A percentile compares a stretch with the other conserved stretches of the same genome.
phyloP scores from a whole-genome alignment of 2,329 filamentous ascomycete species.

The Podosphaera leucotricha region DNA sequence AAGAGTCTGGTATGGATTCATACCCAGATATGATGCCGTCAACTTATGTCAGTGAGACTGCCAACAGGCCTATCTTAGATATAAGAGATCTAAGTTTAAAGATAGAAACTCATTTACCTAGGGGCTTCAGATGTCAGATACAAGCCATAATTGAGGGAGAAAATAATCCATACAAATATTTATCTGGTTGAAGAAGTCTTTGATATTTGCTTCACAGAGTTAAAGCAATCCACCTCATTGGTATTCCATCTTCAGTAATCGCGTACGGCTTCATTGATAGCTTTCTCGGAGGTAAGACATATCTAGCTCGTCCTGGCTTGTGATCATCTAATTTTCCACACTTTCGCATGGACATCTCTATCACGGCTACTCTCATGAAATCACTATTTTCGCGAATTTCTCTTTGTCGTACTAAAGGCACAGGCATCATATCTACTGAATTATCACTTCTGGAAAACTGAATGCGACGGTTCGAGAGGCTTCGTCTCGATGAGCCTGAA shows the following conservation, averaged over 20 bases:
- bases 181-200: neutral
- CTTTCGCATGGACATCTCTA: slow-evolving; percentile 50
- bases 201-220: slow-evolving; percentile 4
- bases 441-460: slow-evolving; percentile 18
- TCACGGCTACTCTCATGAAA: slow-evolving; percentile 46
- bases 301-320: slow-evolving; percentile 41
- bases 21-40: no score
- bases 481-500: slow-evolving; percentile 11
- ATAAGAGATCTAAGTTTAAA: no score
- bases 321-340: slow-evolving; percentile 41
- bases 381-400: slow-evolving; percentile 48
- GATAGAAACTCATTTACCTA: no score
- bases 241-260: slow-evolving; percentile 32
- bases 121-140: no score
- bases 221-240: slow-evolving; percentile 30
- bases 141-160: no score
- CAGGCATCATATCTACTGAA: slow-evolving; percentile 9
- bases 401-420: slow-evolving; percentile 16
- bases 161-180: no score
- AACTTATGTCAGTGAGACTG: no score
- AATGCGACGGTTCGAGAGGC: neutral
- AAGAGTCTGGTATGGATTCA: no score
- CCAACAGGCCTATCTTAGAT: no score
- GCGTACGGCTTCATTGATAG: slow-evolving; percentile 28
- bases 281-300: slow-evolving; percentile 43